Conservation (phyloP, 352 stramenopile genomes). For the Blastocystis sp. region DNA sequence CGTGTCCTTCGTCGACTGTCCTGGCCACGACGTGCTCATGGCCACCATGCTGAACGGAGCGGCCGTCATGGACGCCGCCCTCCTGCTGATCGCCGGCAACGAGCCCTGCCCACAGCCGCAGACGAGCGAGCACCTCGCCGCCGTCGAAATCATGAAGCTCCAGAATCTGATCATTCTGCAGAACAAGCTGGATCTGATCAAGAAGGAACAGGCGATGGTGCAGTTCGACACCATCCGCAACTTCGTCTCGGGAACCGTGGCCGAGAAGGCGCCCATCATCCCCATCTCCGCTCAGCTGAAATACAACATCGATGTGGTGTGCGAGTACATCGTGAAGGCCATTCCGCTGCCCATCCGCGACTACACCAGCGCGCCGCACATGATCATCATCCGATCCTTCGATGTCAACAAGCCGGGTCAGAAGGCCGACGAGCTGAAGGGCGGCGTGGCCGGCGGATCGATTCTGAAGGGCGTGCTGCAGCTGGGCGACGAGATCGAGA, state of each 20-base stretch:
- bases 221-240: slow-evolving; percentile 86
- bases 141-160: slow-evolving; percentile 99
- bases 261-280: slow-evolving; percentile 95
- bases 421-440: slow-evolving; percentile 90
- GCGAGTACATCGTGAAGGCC: slow-evolving; percentile 97
- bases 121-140: slow-evolving; percentile 97
- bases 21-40: slow-evolving; percentile 99
- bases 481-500: slow-evolving; percentile 96
- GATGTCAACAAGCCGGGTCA: slow-evolving; percentile 99
- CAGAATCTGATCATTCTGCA: slow-evolving; percentile 99
- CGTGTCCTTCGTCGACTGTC: slow-evolving; percentile 99
- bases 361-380: slow-evolving; percentile 92
- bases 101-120: slow-evolving; percentile 98
- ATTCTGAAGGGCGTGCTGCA: slow-evolving; percentile 93
- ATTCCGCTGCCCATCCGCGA: slow-evolving; percentile 94
- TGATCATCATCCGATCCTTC: slow-evolving; percentile 99
- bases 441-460: slow-evolving; percentile 83
- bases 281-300: slow-evolving; percentile 97
- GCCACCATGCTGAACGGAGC: slow-evolving; percentile 99
- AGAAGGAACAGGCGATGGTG: slow-evolving; percentile 91
- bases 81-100: slow-evolving; percentile 94
- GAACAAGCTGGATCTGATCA: slow-evolving; percentile 99
- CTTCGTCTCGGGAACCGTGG: slow-evolving; percentile 80
- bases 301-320: slow-evolving; percentile 99
- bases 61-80: slow-evolving; percentile 98